These are phyloP conservation scores for Phytophthora syringae DNA, from an alignment of 352 stramenopile genomes.

Conservation along the genomic window DNA sequence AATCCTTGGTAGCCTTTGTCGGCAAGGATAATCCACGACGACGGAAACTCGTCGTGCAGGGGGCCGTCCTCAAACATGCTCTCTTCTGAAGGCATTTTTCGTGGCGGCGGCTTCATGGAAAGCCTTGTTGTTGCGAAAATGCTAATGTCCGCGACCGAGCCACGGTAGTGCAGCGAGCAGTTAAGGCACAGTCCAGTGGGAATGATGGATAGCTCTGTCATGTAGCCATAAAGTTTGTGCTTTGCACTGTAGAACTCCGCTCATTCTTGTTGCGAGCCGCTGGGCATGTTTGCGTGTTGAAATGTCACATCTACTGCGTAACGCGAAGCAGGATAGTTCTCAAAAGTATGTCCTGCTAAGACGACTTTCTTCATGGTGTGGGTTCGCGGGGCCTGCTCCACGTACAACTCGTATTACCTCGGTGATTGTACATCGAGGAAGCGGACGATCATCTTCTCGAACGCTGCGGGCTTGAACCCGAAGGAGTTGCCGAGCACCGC, in stretches of 20 bases:
- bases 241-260: constrained; percentile 7
- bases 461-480: not conserved
- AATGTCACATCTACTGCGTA: constrained; percentile 4
- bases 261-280: not conserved
- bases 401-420: not conserved
- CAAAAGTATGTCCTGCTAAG: not conserved
- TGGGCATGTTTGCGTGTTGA: not conserved
- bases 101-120: constrained; percentile 3
- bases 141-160: not conserved
- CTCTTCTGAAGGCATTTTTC: not conserved
- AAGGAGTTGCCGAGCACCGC: not conserved
- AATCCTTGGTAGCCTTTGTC: constrained; percentile 8
- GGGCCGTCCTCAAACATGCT: not conserved
- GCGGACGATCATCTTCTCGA: not conserved
- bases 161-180: not conserved
- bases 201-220: constrained; percentile 6
- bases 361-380: not conserved
- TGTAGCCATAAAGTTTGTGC: no score
- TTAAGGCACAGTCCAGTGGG: constrained; percentile 2
- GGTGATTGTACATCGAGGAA: constrained; percentile 9
- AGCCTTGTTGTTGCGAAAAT: not conserved
- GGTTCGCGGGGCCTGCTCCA: not conserved
- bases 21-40: not conserved
- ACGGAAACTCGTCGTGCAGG: not conserved
- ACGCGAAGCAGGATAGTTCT: not conserved